Percentiles rank a stretch among this genome's conserved stretches.
phyloP scores from a whole-genome alignment of 768 basidiomycete genomes.

The Naematelia encephala region DNA sequence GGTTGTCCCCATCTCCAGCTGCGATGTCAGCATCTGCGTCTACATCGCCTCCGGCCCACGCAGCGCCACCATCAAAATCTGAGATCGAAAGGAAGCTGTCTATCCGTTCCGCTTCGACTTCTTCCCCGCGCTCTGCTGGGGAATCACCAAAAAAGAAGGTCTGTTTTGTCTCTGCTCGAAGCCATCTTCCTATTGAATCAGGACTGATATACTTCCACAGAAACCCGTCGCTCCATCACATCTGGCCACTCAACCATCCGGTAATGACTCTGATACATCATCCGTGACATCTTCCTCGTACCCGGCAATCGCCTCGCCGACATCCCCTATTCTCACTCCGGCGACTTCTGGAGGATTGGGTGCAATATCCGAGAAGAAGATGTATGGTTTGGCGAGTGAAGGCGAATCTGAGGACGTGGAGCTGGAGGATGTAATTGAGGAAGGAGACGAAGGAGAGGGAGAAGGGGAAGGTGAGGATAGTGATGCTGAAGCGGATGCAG shows the following conservation, averaged over 20 bases:
- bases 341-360: constrained; percentile 20
- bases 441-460: constrained; percentile 31
- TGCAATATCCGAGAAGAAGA: constrained; percentile 31
- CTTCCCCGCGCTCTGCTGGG: constrained; percentile 9
- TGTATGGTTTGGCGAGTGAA: constrained; percentile 1
- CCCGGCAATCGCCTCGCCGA: constrained; percentile 22
- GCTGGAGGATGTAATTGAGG: constrained; percentile 48
- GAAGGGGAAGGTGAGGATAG: constrained; percentile 28
- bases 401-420: constrained; percentile 31
- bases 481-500: constrained; percentile 28
- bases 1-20: too few relatives aligned
- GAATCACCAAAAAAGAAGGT: constrained; percentile 39
- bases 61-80: constrained; percentile 35
- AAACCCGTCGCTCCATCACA: neutral
- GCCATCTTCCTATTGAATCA: neutral
- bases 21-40: neutral
- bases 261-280: constrained; percentile 47
- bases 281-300: constrained; percentile 29
- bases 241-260: constrained; percentile 10
- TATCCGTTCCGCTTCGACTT: constrained; percentile 31
- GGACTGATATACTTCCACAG: neutral
- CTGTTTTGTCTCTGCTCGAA: constrained; percentile 3
- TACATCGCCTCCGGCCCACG: constrained; percentile 12
- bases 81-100: constrained; percentile 48
- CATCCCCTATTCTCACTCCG: constrained; percentile 23